Conservation (phyloP, 2,329 filamentous ascomycete species). For the Fusarium kyushuense region DNA sequence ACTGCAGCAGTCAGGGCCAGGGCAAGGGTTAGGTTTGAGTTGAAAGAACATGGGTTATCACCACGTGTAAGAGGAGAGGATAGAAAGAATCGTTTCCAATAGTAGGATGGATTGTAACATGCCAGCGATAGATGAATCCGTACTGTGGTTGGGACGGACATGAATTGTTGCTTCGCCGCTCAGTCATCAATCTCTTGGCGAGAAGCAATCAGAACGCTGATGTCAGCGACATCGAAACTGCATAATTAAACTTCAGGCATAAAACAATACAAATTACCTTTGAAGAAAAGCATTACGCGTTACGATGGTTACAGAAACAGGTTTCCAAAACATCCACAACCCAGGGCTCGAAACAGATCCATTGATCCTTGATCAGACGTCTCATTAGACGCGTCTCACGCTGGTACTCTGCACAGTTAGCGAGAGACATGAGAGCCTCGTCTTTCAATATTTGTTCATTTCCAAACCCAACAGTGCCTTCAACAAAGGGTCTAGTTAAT, state of each 20-base stretch:
- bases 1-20: conserved; percentile 31
- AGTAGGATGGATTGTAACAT: conserved; percentile 3
- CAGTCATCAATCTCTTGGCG: conserved; percentile 5
- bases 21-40: conserved; percentile 29
- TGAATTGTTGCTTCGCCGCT: conserved; percentile 1
- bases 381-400: conserved; percentile 32
- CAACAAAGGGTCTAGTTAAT: background rate
- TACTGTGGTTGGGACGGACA: background rate
- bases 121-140: background rate
- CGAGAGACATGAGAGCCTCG: conserved; percentile 32
- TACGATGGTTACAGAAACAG: conserved; percentile 14
- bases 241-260: conserved; percentile 30
- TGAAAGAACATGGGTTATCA: conserved; percentile 30
- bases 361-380: conserved; percentile 16
- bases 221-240: conserved; percentile 18
- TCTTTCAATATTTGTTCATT: conserved; percentile 14
- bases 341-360: conserved; percentile 30
- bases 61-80: conserved; percentile 35
- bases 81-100: conserved; percentile 5
- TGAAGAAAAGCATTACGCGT: conserved; percentile 15
- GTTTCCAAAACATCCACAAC: conserved; percentile 23
- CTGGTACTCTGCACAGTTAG: conserved; percentile 12
- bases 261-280: background rate
- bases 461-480: background rate
- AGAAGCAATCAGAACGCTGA: conserved; percentile 7